Conservation (phyloP, 2,329 filamentous ascomycete species). For the Elsinoe batatas region DNA sequence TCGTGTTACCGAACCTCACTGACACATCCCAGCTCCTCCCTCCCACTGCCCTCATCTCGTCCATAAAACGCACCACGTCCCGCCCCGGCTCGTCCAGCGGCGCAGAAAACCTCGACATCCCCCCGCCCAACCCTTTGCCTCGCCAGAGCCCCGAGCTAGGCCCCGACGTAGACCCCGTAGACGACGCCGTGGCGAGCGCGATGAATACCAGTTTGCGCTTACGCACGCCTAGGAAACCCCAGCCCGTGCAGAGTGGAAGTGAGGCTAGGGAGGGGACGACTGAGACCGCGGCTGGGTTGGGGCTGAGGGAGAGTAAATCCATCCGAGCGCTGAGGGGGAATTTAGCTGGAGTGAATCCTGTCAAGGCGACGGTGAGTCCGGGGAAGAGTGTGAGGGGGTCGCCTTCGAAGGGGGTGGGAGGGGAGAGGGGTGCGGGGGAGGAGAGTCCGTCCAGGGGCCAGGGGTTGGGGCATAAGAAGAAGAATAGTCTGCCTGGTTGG, state of each 20-base stretch:
- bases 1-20: neutral
- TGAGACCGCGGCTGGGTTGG: neutral
- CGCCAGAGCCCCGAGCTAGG: neutral
- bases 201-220: neutral
- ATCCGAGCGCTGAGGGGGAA: neutral
- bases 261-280: too few species aligned
- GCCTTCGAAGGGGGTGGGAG: neutral
- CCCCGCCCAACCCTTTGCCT: neutral
- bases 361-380: neutral
- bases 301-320: neutral
- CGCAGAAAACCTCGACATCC: neutral
- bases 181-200: neutral
- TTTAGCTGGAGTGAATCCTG: neutral
- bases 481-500: conserved; percentile 30
- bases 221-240: too few species aligned
- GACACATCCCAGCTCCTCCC: neutral
- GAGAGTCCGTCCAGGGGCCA: conserved; percentile 19
- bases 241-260: too few species aligned
- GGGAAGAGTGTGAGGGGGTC: neutral
- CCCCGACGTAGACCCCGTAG: neutral
- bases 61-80: neutral
- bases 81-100: neutral
- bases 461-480: conserved; percentile 21
- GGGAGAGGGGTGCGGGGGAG: neutral
- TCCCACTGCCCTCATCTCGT: neutral